phyloP scores from a whole-genome alignment of 208 protist species.

The Trypanosoma boissoni region DNA sequence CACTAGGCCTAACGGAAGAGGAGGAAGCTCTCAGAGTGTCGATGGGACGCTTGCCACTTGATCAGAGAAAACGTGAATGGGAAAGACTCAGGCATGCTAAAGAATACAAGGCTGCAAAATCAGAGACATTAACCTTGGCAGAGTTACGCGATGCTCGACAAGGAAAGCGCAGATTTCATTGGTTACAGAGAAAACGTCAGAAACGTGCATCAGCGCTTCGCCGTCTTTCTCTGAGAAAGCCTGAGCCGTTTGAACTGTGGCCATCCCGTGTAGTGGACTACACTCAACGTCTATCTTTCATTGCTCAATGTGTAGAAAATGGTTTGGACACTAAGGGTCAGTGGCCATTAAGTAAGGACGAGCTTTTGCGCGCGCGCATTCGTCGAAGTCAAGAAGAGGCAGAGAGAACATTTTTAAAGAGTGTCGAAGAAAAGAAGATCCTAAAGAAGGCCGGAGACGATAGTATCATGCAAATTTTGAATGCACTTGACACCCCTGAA shows the following conservation, averaged over 20 bases:
- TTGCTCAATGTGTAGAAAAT: slow-evolving; percentile 88
- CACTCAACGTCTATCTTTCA: slow-evolving; percentile 77
- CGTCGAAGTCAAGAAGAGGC: slow-evolving; percentile 46
- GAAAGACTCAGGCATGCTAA: slow-evolving; percentile 66
- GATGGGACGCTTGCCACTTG: slow-evolving; percentile 64
- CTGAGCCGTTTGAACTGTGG: slow-evolving; percentile 66
- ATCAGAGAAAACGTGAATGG: slow-evolving; percentile 71
- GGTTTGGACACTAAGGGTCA: slow-evolving; percentile 71
- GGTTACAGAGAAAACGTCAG: slow-evolving; percentile 78
- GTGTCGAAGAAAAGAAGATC: slow-evolving; percentile 44
- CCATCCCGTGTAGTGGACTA: slow-evolving; percentile 74
- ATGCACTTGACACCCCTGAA: slow-evolving; percentile 33
- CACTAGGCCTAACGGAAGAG: slow-evolving; percentile 82
- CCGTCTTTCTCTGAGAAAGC: slow-evolving; percentile 74
- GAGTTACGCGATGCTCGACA: slow-evolving; percentile 76
- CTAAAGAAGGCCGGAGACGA: slow-evolving; percentile 18
- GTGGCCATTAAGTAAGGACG: slow-evolving; percentile 71
- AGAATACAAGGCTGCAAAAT: slow-evolving; percentile 64
- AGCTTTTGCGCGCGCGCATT: slow-evolving; percentile 54
- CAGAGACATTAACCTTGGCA: slow-evolving; percentile 67
- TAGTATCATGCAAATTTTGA: slow-evolving; percentile 57
- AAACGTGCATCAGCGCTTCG: slow-evolving; percentile 58
- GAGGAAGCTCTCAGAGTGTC: slow-evolving; percentile 82
- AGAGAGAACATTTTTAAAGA: slow-evolving; percentile 67
- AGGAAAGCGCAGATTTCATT: slow-evolving; percentile 83